Percentiles rank a stretch among this genome's conserved stretches.
Conservation (phyloP, 2,329 filamentous ascomycete genomes). For the Xylariaceae sp. region DNA sequence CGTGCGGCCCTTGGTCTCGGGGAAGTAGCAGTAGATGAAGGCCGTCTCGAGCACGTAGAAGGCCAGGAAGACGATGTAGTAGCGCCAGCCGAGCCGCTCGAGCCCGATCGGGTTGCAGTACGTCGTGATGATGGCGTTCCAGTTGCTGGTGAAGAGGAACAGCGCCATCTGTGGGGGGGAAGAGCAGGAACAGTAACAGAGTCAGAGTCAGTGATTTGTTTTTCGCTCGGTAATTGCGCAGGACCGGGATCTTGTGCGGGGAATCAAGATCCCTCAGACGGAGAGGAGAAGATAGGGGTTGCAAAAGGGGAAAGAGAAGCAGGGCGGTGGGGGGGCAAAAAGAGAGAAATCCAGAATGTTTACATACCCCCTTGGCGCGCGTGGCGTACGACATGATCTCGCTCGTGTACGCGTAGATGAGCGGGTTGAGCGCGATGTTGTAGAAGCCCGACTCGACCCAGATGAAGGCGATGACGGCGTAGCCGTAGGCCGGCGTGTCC, state of each 20-base stretch:
- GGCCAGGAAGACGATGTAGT: slow-evolving; percentile 34
- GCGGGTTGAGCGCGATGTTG: slow-evolving; percentile 24
- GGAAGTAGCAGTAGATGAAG: slow-evolving; percentile 29
- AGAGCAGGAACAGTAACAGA: too few relatives aligned
- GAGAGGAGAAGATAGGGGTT: too few relatives aligned
- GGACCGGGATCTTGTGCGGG: too few relatives aligned
- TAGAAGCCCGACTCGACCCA: slow-evolving; percentile 28
- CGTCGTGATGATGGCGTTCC: slow-evolving; percentile 21
- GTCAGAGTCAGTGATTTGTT: too few relatives aligned
- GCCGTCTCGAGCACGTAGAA: slow-evolving; percentile 23
- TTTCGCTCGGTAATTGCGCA: too few relatives aligned
- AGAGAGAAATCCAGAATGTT: too few relatives aligned
- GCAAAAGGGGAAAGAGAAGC: too few relatives aligned
- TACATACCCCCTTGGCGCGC: slow-evolving; percentile 18
- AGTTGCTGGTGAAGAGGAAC: slow-evolving; percentile 17
- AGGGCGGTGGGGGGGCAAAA: too few relatives aligned
- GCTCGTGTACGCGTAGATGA: slow-evolving; percentile 22
- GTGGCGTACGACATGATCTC: slow-evolving; percentile 21
- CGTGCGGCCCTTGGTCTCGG: slow-evolving; percentile 21
- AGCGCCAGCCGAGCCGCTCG: slow-evolving; percentile 29
- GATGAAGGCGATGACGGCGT: slow-evolving; percentile 23
- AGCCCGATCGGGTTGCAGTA: slow-evolving; percentile 31
- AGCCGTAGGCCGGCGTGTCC: slow-evolving; percentile 8
- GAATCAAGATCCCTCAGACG: too few relatives aligned
- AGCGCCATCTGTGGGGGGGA: too few relatives aligned